Conservation (phyloP, 2,329 filamentous ascomycete genomes). For the Penicillium griseofulvum region DNA sequence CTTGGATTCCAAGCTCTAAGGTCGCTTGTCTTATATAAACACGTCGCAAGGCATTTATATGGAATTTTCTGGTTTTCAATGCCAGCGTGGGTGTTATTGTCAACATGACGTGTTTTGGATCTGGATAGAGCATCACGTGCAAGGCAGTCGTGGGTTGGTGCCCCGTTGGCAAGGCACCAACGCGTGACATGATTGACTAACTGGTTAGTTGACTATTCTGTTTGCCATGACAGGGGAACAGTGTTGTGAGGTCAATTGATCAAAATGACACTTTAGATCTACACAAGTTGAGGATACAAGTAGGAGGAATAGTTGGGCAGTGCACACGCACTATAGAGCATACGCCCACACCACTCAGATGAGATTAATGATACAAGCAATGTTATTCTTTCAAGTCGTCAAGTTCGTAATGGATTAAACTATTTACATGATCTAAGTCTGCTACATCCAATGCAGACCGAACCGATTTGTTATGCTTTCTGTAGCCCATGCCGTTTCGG, state of each 20-base stretch:
- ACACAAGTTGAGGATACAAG: not conserved
- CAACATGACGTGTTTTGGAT: not conserved
- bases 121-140: not conserved
- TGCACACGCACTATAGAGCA: not conserved
- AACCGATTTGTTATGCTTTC: slow-evolving; percentile 28
- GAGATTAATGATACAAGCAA: not conserved
- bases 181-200: too few relatives aligned
- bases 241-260: not conserved
- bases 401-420: slow-evolving; percentile 5
- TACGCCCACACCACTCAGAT: not conserved
- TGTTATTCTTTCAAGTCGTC: not conserved
- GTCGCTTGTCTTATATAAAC: not conserved
- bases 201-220: not conserved
- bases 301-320: too few relatives aligned
- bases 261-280: not conserved
- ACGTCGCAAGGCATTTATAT: not conserved
- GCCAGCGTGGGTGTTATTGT: not conserved
- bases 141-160: not conserved
- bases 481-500: slow-evolving; percentile 50
- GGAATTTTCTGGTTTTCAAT: not conserved
- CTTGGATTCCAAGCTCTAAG: not conserved
- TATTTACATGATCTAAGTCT: slow-evolving; percentile 18
- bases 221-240: not conserved
- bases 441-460: slow-evolving; percentile 11
- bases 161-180: not conserved